Evolutionary conservation across 805 yeast species (phyloP), one percentile per base, ranked within the genome.

Genomic region (Yarrowia keelungensis): DNA sequence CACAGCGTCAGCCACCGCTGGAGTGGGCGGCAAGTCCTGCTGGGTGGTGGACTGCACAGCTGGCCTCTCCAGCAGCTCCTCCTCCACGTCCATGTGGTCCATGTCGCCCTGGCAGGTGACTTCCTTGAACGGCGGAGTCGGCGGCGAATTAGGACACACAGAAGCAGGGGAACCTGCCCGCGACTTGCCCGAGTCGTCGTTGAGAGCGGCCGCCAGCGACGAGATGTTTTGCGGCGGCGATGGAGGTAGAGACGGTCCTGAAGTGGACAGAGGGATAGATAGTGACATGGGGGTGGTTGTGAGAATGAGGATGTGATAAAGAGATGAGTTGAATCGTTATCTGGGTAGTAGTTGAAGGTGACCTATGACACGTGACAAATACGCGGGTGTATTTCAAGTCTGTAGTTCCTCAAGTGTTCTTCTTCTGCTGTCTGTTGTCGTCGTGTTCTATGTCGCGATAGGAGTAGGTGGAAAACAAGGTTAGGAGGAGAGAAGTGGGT

Each of bases 81-180:
- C 56, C 5, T 41, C 12, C 3, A 51, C 41, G 54, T 50, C 54
- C 54, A 47, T 26, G 7, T 35, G 22, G 58, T 51, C 43, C 26
- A 54, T 14, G 11, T 54, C 62, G 39, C 45, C 45, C 9, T 42
- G 38, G 35, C 62, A 56, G 8, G 19, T 3, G n/a, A 56, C 47
- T 12, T 62, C 67, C 10, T 62, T 62, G 45, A 62, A 49, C n/a
- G 67, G 67, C 26, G 67, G 67, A 1, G 67, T 62, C 7, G 56
- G 67, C 3, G 67, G 67, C 16, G 65, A 59, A 16, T 59, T 59
- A 11, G 65, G 65, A 15, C 65, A 59, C 14, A 59, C 65, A 8
- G 65, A 59, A 4, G 65, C 50, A 8, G 65, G 65, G 2, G 65
- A 59, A 2, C 42, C 32, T 2, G 65, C 51, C 11, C 65, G 65